Base-by-base conservation (phyloP, 352 stramenopile species). In the Detonula confervacea region DNA sequence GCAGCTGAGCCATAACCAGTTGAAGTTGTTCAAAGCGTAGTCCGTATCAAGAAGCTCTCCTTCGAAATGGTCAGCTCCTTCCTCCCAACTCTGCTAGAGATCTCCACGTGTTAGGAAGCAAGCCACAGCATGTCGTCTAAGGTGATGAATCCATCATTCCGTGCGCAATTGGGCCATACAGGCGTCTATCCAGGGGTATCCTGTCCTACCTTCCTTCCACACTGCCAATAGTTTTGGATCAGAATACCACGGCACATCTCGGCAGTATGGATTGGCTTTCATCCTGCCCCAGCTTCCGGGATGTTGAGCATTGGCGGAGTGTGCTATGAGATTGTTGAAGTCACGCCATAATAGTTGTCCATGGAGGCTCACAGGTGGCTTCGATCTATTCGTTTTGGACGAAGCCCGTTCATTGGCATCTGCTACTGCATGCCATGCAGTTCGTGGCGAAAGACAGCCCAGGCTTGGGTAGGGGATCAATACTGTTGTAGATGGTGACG, bases 31-130 rank as follows among this genome's bases (percentile, higher is more conserved):
- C 67, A 99, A 91, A 39, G 91, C 94, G 92, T 96, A 99, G 87
- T 99, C 96, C 22, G 97, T 95, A 89, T 99, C 97, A 33, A 99
- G 93, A 1, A 99, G 89, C 8, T 95, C 86, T 57, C 96, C 90
- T 75, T 99, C 96, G 69, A 92, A 92, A 62, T 87, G 80, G 94
- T 81, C 61, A 7, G 75, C 67, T 11, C 67, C 66, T 30, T 60
- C 56, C 24, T 84, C 69, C 76, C 76, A 83, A 54, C 62, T 76
- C 37, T 79, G 67, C 65, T 56, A 84, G 29, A 81, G 69, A 82
- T 99, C 97, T 4, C 97, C 97, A n/a, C 97, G 91, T 29, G 97
- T 99, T 18, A 99, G 87, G 77, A 99, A 99, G 79, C 97, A 99
- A 12, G 97, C 97, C 18, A 98, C 96, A 20, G 96, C 95, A 84